These are phyloP conservation scores for Oehlia diaphana DNA, from an alignment of 192 early-diverging fungal genomes.

Conservation along the genomic window DNA sequence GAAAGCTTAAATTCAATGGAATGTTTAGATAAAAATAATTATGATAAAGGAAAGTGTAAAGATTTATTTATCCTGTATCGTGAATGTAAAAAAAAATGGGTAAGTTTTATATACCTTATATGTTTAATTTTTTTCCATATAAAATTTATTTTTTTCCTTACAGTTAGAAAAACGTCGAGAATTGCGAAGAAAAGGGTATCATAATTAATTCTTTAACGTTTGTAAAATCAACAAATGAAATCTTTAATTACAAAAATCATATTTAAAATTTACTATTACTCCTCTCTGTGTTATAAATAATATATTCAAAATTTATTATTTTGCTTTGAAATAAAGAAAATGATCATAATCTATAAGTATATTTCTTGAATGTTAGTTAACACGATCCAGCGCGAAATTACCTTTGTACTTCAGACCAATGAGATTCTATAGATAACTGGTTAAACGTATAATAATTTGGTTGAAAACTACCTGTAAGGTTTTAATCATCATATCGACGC, in stretches of 20 bases:
- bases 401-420: neutral
- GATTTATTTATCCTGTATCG: conserved; percentile 52
- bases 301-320: neutral
- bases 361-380: neutral
- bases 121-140: neutral
- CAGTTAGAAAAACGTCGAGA: conserved; percentile 7
- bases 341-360: neutral
- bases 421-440: neutral
- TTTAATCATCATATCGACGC: conserved; percentile 19
- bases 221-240: too few relatives aligned
- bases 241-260: too few relatives aligned
- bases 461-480: neutral
- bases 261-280: neutral
- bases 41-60: conserved; percentile 50
- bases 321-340: neutral
- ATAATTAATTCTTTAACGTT: too few relatives aligned
- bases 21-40: conserved; percentile 55
- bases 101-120: conserved; percentile 29
- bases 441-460: neutral
- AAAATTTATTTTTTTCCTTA: neutral
- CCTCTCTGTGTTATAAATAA: neutral
- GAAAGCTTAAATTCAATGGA: conserved; percentile 53
- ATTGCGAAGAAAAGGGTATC: conserved; percentile 10
- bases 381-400: neutral
- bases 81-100: conserved; percentile 63